Percentiles rank a stretch among this genome's conserved stretches.
phyloP scores from a whole-genome alignment of 2,329 filamentous ascomycete species.

The Biscogniauxia sp. region DNA sequence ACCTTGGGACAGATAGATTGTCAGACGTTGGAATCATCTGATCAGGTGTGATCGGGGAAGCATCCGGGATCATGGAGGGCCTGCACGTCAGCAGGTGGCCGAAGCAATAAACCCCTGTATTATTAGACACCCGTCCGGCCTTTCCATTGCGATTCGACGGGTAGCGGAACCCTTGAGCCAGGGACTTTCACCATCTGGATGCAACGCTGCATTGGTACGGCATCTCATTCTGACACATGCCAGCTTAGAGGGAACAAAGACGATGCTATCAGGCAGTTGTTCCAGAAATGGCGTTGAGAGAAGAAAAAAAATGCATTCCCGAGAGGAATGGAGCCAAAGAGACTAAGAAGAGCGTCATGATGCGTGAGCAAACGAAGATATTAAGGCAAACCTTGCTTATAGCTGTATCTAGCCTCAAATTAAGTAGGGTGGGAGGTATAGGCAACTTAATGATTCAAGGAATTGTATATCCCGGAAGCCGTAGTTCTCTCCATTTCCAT shows the following conservation, averaged over 20 bases:
- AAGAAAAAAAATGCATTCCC: background rate
- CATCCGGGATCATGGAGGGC: constrained; percentile 13
- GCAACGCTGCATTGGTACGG: constrained; percentile 4
- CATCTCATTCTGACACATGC: background rate
- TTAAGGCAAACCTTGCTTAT: no score
- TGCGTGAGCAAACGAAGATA: no score
- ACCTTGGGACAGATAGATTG: constrained; percentile 1
- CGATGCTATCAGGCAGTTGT: background rate
- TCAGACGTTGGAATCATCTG: constrained; percentile 1
- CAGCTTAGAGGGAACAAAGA: background rate
- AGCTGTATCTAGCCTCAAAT: no score
- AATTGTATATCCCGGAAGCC: no score
- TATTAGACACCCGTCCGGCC: constrained; percentile 12
- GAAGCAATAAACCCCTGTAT: constrained; percentile 24
- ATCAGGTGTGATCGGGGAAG: constrained; percentile 9
- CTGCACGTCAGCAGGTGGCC: constrained; percentile 20
- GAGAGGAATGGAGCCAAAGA: no score
- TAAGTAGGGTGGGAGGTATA: no score
- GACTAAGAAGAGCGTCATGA: no score
- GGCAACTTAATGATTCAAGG: no score
- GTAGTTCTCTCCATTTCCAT: no score
- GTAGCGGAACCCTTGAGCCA: constrained; percentile 11
- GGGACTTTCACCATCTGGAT: constrained; percentile 9
- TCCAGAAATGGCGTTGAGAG: background rate
- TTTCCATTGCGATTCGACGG: constrained; percentile 23